Conservation (phyloP, 768 basidiomycete species). For the Tylopilus sp. region DNA sequence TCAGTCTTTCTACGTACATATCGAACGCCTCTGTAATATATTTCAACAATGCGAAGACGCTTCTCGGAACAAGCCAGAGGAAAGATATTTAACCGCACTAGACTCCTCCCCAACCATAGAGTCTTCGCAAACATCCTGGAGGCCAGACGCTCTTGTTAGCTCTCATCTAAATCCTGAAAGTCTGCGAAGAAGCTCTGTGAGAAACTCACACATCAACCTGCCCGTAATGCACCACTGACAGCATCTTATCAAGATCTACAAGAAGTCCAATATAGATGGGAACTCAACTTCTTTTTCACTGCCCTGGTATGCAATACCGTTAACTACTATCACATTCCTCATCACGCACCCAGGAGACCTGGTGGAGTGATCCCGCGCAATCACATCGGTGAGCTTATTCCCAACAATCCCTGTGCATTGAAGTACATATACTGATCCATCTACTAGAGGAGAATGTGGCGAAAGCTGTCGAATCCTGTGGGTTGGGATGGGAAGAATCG, state of each 20-base stretch:
- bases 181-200: too few relatives aligned
- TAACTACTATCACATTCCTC: neutral
- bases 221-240: neutral
- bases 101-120: neutral
- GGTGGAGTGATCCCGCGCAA: constrained; percentile 31
- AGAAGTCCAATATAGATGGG: neutral
- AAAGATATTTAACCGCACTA: neutral
- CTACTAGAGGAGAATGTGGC: neutral
- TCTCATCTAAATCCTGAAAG: neutral
- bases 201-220: neutral
- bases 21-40: constrained; percentile 78
- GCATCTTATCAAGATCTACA: neutral
- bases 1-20: too few relatives aligned
- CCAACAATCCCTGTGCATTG: neutral
- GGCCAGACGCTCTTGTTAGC: neutral
- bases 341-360: neutral
- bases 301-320: neutral
- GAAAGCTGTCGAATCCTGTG: neutral
- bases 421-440: neutral
- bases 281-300: neutral
- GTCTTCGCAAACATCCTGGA: neutral
- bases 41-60: constrained; percentile 38
- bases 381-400: constrained; percentile 27
- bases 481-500: neutral
- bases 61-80: neutral